These are phyloP conservation scores for Rhizopogon salebrosus DNA, from an alignment of 768 basidiomycete species.

Conservation along the genomic window DNA sequence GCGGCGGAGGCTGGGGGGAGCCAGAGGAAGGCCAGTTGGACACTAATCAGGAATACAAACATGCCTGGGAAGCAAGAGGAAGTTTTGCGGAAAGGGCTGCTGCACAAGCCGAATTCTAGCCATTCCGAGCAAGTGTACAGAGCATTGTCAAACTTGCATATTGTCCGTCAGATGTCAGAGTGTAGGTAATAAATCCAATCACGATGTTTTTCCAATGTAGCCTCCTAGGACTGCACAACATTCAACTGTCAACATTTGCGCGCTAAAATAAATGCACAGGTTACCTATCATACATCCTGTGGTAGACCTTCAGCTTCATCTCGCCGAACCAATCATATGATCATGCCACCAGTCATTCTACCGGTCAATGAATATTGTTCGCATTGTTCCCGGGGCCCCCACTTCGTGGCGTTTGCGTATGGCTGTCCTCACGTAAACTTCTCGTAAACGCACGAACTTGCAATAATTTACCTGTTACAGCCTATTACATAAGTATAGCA, in stretches of 20 bases:
- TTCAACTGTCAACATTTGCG: not conserved
- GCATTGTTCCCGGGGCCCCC: not conserved
- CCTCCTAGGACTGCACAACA: not conserved
- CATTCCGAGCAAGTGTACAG: not conserved
- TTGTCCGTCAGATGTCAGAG: not conserved
- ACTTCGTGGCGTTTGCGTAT: not conserved
- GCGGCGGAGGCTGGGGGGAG: slow-evolving; percentile 83
- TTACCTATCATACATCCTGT: no score
- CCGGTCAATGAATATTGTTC: no score
- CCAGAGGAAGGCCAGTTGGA: slow-evolving; percentile 11
- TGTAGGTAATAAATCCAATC: not conserved
- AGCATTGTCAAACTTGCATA: not conserved
- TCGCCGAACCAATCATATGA: not conserved
- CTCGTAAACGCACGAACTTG: not conserved
- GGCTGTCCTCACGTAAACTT: not conserved
- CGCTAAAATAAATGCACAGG: not conserved
- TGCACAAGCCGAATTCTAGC: slow-evolving; percentile 56
- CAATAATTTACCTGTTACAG: no score
- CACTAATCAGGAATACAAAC: slow-evolving; percentile 23
- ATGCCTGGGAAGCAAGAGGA: slow-evolving; percentile 65
- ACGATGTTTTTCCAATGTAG: not conserved
- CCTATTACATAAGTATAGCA: no score
- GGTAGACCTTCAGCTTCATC: not conserved
- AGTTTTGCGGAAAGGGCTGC: slow-evolving; percentile 62
- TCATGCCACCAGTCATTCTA: not conserved